Conservation (phyloP, 768 basidiomycete genomes). For the Termitomyces bulborhizus region DNA sequence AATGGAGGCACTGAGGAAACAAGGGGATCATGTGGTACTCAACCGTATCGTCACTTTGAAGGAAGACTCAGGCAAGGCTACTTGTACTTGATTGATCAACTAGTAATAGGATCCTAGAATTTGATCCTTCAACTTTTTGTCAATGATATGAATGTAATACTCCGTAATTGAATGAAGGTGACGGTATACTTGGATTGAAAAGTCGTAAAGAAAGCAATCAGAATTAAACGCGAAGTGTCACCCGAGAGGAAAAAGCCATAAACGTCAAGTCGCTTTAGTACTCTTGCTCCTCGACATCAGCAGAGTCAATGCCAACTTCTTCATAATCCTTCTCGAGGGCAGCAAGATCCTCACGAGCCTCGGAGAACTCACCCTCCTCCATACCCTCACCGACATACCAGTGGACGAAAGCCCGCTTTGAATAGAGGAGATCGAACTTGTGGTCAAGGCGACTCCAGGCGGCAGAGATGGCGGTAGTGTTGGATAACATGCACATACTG, state of each 20-base stretch:
- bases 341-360: slow-evolving; percentile 98
- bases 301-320: slow-evolving; percentile 61
- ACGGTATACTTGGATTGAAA: slow-evolving; percentile 16
- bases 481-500: slow-evolving; percentile 96
- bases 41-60: slow-evolving; percentile 94
- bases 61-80: slow-evolving; percentile 81
- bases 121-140: not conserved
- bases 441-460: slow-evolving; percentile 94
- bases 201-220: slow-evolving; percentile 12
- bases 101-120: not conserved
- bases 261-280: slow-evolving; percentile 30
- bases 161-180: slow-evolving; percentile 14
- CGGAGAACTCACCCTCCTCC: slow-evolving; percentile 99
- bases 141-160: slow-evolving; percentile 9
- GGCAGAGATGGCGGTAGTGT: slow-evolving; percentile 88
- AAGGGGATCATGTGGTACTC: slow-evolving; percentile 77
- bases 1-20: slow-evolving; percentile 34
- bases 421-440: slow-evolving; percentile 98
- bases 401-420: slow-evolving; percentile 90
- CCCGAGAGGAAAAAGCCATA: slow-evolving; percentile 3
- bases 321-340: slow-evolving; percentile 98
- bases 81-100: slow-evolving; percentile 17
- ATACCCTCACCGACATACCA: slow-evolving; percentile 99
- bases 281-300: slow-evolving; percentile 47
- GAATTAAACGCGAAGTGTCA: slow-evolving; percentile 18